phyloP scores from a whole-genome alignment of 768 basidiomycete species.

The Russula earlei region DNA sequence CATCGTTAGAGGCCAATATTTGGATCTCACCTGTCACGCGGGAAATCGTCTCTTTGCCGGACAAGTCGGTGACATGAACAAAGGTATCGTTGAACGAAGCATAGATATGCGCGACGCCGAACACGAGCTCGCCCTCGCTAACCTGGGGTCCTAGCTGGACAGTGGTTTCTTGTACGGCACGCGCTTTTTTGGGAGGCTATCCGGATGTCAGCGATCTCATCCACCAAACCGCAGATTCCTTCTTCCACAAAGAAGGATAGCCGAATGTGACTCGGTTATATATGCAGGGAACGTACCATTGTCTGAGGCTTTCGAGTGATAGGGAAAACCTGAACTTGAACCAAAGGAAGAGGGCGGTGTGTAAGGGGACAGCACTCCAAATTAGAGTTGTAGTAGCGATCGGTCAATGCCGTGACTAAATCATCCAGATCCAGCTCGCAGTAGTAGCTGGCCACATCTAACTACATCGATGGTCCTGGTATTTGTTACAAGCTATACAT shows the following conservation, averaged over 20 bases:
- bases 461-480: no score
- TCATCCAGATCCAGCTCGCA: not conserved
- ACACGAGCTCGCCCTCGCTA: conserved; percentile 92
- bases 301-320: not conserved
- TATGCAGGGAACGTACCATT: conserved; percentile 9
- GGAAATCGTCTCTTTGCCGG: conserved; percentile 98
- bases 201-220: conserved; percentile 41
- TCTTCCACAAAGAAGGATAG: not conserved
- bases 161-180: conserved; percentile 70
- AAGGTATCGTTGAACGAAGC: conserved; percentile 99
- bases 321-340: not conserved
- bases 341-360: not conserved
- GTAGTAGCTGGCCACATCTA: no score
- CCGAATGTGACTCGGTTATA: not conserved
- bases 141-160: conserved; percentile 94
- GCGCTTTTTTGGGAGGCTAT: conserved; percentile 82
- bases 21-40: conserved; percentile 77
- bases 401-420: conserved; percentile 2
- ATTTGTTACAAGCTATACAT: no score
- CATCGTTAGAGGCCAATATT: conserved; percentile 21
- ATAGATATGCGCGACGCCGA: conserved; percentile 97
- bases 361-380: not conserved
- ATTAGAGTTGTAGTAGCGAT: conserved; percentile 2
- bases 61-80: conserved; percentile 97
- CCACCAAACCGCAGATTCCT: conserved; percentile 30